phyloP scores from a whole-genome alignment of 163 green algal species.

The Scenedesmus sp. region DNA sequence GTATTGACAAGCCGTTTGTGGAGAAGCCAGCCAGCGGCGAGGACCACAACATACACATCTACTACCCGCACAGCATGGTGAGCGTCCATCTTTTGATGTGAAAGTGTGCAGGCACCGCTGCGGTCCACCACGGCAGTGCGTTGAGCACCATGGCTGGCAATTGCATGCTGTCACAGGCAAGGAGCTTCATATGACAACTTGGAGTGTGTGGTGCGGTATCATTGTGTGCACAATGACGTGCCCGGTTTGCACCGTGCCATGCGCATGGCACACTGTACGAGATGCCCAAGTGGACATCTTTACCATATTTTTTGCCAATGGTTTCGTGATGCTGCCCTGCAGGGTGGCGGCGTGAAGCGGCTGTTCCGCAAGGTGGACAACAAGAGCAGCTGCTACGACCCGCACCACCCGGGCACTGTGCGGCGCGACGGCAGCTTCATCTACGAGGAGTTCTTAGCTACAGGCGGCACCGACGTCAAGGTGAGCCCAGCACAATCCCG shows the following conservation, averaged over 20 bases:
- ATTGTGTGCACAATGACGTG: too few species aligned
- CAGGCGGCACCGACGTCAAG: conserved; percentile 97
- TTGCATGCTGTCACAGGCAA: too few species aligned
- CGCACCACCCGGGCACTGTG: conserved; percentile 85
- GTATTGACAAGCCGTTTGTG: conserved; percentile 97
- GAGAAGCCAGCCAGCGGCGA: conserved; percentile 94
- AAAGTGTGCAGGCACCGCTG: too few species aligned
- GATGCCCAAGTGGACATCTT: too few species aligned
- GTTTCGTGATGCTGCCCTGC: not conserved
- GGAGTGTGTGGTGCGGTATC: too few species aligned
- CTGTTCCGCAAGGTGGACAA: conserved; percentile 97
- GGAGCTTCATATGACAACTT: too few species aligned
- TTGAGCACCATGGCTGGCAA: too few species aligned
- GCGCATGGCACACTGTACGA: too few species aligned
- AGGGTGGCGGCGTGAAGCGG: conserved; percentile 96
- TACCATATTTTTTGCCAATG: not conserved
- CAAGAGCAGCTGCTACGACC: conserved; percentile 87
- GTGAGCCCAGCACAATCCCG: conserved; percentile 12
- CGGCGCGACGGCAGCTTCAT: conserved; percentile 93
- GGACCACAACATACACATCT: conserved; percentile 98
- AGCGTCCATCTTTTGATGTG: too few species aligned
- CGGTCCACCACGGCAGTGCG: too few species aligned
- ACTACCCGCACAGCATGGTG: conserved; percentile 96
- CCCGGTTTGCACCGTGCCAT: too few species aligned
- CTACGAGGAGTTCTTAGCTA: conserved; percentile 98